Evolutionary conservation across 75 land plant genomes (phyloP).

Genomic region (Pinus tabuliformis): DNA sequence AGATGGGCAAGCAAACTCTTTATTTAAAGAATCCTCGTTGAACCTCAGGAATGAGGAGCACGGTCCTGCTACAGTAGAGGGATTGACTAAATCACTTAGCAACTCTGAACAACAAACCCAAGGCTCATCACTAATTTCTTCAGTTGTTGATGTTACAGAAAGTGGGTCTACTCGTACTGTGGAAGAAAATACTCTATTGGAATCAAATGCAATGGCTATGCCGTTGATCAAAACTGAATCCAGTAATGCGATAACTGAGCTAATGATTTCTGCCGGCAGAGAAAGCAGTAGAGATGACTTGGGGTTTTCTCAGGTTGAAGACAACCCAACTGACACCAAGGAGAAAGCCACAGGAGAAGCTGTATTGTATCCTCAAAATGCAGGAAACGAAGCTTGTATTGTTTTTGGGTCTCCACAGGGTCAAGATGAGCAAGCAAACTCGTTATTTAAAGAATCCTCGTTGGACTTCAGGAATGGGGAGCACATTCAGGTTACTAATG

Average conservation of each 20-base stretch:
- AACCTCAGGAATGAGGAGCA: not conserved
- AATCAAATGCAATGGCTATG: not conserved
- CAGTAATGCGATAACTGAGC: not conserved
- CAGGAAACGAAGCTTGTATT: constrained; percentile 1
- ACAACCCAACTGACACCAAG: not conserved
- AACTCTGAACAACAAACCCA: not conserved
- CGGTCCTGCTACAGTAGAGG: not conserved
- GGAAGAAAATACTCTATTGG: not conserved
- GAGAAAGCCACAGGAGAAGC: not conserved
- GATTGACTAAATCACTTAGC: not conserved
- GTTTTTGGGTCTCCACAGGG: not conserved
- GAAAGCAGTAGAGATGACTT: not conserved
- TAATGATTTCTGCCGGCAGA: not conserved
- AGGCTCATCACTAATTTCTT: not conserved
- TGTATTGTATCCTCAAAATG: not conserved
- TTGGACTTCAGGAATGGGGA: not conserved
- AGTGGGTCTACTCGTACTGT: not conserved
- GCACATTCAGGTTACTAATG: not conserved
- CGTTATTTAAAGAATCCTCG: not conserved
- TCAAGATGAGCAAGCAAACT: not conserved
- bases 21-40: not conserved
- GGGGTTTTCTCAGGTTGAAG: not conserved
- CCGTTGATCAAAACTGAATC: not conserved
- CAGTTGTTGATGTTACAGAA: not conserved
- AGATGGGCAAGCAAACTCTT: not conserved